Base-by-base conservation (phyloP, 441 rosid genomes). In the Bocquillonia castaneifolia region DNA sequence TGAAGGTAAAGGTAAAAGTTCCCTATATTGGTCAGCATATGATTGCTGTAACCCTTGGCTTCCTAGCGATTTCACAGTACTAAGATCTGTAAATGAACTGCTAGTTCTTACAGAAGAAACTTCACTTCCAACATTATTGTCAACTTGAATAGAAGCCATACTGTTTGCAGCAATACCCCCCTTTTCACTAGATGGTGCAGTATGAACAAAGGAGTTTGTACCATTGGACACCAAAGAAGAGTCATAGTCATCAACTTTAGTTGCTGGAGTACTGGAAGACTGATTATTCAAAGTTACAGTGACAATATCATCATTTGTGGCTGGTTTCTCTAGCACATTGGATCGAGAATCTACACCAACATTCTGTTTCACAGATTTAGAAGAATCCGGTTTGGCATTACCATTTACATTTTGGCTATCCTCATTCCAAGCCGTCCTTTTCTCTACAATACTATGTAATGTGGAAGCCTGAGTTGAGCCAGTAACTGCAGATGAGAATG, bases 401-500 rank as follows among this genome's bases (percentile, higher is more conserved):
- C 77, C 74, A 67, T 59, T 72, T 5, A 52, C 53, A 45, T 25
- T 25, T 73, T 67, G 85, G 64, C 59, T 68, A 60, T 83, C 92
- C 63, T 87, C 91, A 76, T 80, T 74, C 71, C 68, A 66, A 5
- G 67, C 22, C 56, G 81, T 75, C 79, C 74, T 88, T 75, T 81
- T 82, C 52, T 59, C 79, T 44, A 54, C 39, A 68, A 84, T 83
- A 62, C 29, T 66, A 50, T 80, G 82, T 62, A 79, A 58, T 20
- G 61, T 39, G 72, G 83, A 68, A 26, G 69, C 74, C 70, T 79
- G 79, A 70, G 74, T 69, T 59, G 82, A 61, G 59, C 71, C 72
- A 71, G 80, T 69, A 77, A 79, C 88, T 40, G 83, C 80, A 3
- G 85, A 71, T 29, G 87, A 70, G 65, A 83, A 69, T 55, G 84